phyloP scores from a whole-genome alignment of 495 filamentous ascomycete genomes.

The Daldinia grandis region DNA sequence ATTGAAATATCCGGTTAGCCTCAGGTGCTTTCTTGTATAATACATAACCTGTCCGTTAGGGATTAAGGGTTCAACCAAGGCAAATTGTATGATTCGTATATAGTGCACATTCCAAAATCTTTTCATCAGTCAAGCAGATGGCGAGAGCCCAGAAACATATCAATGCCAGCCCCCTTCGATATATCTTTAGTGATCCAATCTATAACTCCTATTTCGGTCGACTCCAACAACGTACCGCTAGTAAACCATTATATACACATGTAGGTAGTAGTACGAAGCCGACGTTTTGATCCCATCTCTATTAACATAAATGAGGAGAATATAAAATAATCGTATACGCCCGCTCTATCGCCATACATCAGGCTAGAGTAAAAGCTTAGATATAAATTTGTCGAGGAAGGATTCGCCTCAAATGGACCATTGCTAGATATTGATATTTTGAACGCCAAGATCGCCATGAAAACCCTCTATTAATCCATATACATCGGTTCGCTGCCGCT shows the following conservation, averaged over 20 bases:
- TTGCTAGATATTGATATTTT: conserved; percentile 25
- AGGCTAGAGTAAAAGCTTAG: conserved; percentile 14
- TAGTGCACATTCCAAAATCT: not conserved
- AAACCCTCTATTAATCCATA: conserved; percentile 44
- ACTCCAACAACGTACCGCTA: not conserved
- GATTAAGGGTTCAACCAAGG: not conserved
- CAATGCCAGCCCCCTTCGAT: not conserved
- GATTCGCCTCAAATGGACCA: conserved; percentile 2
- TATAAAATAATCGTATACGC: conserved; percentile 25
- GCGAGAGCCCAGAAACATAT: no score
- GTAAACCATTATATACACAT: not conserved
- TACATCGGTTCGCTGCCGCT: conserved; percentile 53
- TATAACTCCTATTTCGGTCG: not conserved
- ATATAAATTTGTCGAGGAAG: conserved; percentile 11
- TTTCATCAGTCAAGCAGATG: not conserved
- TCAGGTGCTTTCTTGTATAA: no score
- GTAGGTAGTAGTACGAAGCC: not conserved
- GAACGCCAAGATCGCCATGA: conserved; percentile 30
- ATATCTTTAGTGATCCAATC: not conserved
- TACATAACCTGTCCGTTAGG: no score
- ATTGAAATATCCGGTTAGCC: conserved; percentile 11
- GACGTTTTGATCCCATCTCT: conserved; percentile 13
- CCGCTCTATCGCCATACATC: conserved; percentile 1
- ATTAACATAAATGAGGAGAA: conserved; percentile 27
- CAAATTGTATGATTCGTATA: not conserved